Base-by-base conservation (phyloP, 1,139 yeast genomes). In the Debaryomyces singareniensis region DNA sequence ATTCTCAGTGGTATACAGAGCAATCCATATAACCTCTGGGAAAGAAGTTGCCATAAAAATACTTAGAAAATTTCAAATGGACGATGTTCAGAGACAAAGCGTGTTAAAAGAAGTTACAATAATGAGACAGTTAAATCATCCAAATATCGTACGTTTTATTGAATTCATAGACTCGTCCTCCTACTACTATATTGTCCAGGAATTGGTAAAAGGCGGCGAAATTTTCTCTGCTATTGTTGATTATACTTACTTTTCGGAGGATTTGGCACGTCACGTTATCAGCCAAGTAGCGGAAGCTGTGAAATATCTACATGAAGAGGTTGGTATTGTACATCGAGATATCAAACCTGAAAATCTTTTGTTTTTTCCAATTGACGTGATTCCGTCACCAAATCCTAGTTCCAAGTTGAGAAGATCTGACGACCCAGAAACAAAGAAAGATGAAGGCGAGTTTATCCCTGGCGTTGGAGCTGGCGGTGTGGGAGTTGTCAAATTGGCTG, bases 1-100 rank as follows among this genome's bases (percentile, higher is more conserved):
- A 0, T 91, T 91, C 54, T 87, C 93, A 13, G 78, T 83, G 29
- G 96, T 86, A 2, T 78, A 78, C 52, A 81, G 81, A 47, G 96
- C 95, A 4, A 50, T 49, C 26, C 69, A 73, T 38, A 39, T 60
- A 9, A 43, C 48, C 2, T 40, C 61, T 2, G 51, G 71, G 12
- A 65, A 73, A 34, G 60, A 75, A 15, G 96, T 87, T 13, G 96
- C 96, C 2, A 59, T 74, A 37, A 74, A 74, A 46, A 67, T 74
- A 29, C 66, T 74, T 35, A 59, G 77, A 34, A 74, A 74, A 50
- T 65, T 65, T 36, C 71, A 64, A 42, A 69, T 74, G 78, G 75
- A 71, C 45, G 54, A 52, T 30, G 65, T 67, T 18, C 78, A 74
- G 44, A 61, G 70, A 32, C 72, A 66, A 38, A 68, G 77, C 0